Evolutionary conservation across 805 yeast species (phyloP), one percentile per base, ranked within the genome.

Genomic region (Ogataea corticis): DNA sequence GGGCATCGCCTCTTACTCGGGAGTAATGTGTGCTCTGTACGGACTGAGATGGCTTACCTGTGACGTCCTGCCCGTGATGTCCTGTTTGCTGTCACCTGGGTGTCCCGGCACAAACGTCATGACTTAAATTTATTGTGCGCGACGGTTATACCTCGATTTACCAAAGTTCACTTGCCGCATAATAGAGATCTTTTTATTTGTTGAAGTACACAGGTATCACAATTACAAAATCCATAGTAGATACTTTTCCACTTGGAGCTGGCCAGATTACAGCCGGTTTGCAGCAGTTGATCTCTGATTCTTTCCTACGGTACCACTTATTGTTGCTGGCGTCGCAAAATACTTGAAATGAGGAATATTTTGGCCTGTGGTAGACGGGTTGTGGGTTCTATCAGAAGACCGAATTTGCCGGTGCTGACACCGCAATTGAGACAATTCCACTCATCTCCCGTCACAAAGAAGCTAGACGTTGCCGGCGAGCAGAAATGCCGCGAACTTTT

Each of bases 401-500:
- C 25, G 5, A 9, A 9, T 21, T 21, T 21, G 25, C 5, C 25
- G 5, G 25, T 21, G 5, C 9, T 21, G 25, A 21, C 25, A 21
- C 25, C 25, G 25, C 25, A 21, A 21, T 21, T 21, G 25, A 36
- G 39, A 15, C 4, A 14, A 9, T 53, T 57, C 36, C 59, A 55
- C 32, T 18, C 30, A 4, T 35, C 55, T 10, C 44, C 32, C 11
- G 62, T 63, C 2, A 53, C 46, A 30, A 42, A 2, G 18, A 51
- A 54, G 13, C 64, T 65, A 68, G 75, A 76, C 58, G 64, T 66
- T 47, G 69, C 70, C 28, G 70, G 76, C 43, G 91, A 85, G 62
- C 71, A 73, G 54, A 85, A 80, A 46, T 82, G 86, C 52, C 75
- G 88, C 50, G 65, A 71, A 53, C 72, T 79, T 56, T 74, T 87